Evolutionary conservation across 805 yeast species (phyloP).

Genomic region (Suhomyces tanzawaensis): DNA sequence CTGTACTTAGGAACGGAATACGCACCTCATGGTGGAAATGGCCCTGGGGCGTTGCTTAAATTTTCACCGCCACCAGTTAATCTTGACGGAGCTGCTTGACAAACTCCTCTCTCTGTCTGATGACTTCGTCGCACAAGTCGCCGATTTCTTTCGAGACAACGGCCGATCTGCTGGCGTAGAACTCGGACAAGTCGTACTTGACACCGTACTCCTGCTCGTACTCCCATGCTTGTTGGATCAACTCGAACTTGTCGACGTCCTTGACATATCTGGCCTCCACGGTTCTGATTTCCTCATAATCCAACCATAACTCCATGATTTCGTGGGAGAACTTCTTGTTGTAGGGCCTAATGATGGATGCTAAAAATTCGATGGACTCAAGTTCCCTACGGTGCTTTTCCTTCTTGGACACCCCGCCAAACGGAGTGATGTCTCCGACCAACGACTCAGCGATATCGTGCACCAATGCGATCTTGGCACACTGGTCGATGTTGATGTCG

Average conservation of each 20-base stretch:
- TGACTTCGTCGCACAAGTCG: slow-evolving; percentile 56
- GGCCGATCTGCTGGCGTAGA: slow-evolving; percentile 56
- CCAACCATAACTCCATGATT: slow-evolving; percentile 73
- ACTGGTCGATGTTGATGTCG: slow-evolving; percentile 59
- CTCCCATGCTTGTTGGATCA: slow-evolving; percentile 78
- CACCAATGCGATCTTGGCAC: slow-evolving; percentile 81
- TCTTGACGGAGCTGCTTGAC: background rate
- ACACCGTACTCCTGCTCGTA: slow-evolving; percentile 70
- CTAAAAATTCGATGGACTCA: slow-evolving; percentile 65
- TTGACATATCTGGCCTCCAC: slow-evolving; percentile 87
- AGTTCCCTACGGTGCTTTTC: slow-evolving; percentile 86
- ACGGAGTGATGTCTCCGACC: slow-evolving; percentile 91
- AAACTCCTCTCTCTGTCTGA: slow-evolving; percentile 16
- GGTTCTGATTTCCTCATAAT: slow-evolving; percentile 81
- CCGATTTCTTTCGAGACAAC: slow-evolving; percentile 73
- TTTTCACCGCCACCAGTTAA: no score
- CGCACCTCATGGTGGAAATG: no score
- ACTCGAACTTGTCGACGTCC: slow-evolving; percentile 90
- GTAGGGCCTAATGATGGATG: slow-evolving; percentile 61
- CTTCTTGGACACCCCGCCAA: slow-evolving; percentile 61
- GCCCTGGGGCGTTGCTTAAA: no score
- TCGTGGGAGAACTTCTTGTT: slow-evolving; percentile 61
- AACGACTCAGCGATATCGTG: slow-evolving; percentile 94
- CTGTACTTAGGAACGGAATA: no score
- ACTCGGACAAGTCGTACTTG: slow-evolving; percentile 61